Conservation (phyloP, 805 yeast genomes). For the Komagataella kurtzmanii region DNA sequence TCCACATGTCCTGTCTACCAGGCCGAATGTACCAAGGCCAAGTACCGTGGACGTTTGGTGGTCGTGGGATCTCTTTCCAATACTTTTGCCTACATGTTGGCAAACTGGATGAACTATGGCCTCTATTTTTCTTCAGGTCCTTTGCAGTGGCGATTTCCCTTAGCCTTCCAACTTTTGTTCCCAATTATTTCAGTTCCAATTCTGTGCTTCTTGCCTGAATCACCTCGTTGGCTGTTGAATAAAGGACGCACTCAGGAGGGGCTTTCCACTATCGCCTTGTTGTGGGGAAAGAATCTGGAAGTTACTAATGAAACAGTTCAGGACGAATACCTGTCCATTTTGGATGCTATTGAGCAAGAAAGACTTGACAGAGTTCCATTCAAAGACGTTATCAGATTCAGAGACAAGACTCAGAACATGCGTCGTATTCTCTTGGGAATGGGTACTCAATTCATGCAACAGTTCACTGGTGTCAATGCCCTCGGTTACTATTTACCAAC, state of each 20-base stretch:
- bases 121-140: constrained; percentile 32
- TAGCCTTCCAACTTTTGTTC: constrained; percentile 48
- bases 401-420: constrained; percentile 47
- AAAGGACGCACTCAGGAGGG: constrained; percentile 30
- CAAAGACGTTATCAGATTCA: constrained; percentile 25
- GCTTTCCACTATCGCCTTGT: constrained; percentile 9
- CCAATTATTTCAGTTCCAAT: constrained; percentile 4
- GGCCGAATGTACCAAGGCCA: constrained; percentile 55
- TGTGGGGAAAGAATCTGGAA: constrained; percentile 1
- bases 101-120: constrained; percentile 52
- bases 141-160: constrained; percentile 54
- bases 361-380: constrained; percentile 24
- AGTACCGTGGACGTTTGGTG: constrained; percentile 56
- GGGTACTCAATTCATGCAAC: constrained; percentile 58
- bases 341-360: constrained; percentile 1
- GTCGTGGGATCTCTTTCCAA: constrained; percentile 45
- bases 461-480: constrained; percentile 60
- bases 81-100: constrained; percentile 55
- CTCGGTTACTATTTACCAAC: constrained; percentile 39
- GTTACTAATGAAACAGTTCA: not conserved
- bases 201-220: constrained; percentile 9
- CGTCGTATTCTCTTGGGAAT: constrained; percentile 50
- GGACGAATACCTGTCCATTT: constrained; percentile 1
- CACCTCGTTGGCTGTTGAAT: constrained; percentile 32
- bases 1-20: constrained; percentile 65